phyloP scores from a whole-genome alignment of 106 monocot genomes.

The Dioscorea alata region DNA sequence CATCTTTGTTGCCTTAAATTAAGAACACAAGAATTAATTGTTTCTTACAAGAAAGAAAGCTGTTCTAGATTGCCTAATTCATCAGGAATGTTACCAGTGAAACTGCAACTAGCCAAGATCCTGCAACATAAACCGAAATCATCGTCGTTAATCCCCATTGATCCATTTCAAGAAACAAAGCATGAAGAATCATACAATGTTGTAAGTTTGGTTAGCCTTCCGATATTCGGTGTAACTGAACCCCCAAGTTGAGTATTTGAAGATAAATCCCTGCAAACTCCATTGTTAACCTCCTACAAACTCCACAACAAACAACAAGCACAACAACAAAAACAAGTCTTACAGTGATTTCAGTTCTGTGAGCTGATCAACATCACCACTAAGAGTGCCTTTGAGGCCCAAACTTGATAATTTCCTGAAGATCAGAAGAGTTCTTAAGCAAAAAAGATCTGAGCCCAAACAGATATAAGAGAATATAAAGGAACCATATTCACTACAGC shows the following conservation, averaged over 20 bases:
- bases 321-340: too few species aligned
- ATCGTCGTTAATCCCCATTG: not conserved
- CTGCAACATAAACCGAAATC: slow-evolving; percentile 12
- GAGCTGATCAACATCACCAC: too few species aligned
- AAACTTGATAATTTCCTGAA: slow-evolving; percentile 64
- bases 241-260: too few species aligned
- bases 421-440: too few species aligned
- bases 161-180: not conserved
- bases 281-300: too few species aligned
- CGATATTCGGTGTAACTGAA: too few species aligned
- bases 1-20: not conserved
- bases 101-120: slow-evolving; percentile 62
- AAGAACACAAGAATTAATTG: not conserved
- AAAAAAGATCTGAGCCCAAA: too few species aligned
- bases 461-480: too few species aligned
- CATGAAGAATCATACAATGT: slow-evolving; percentile 40
- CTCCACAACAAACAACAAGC: too few species aligned
- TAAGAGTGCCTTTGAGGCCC: slow-evolving; percentile 55
- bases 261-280: too few species aligned
- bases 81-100: slow-evolving; percentile 55
- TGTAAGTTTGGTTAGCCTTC: slow-evolving; percentile 48
- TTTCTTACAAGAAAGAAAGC: slow-evolving; percentile 52
- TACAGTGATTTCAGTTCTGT: too few species aligned
- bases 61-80: slow-evolving; percentile 51
- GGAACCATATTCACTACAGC: too few species aligned